These are phyloP conservation scores for Imleria badia DNA, from an alignment of 768 basidiomycete genomes.

Conservation along the genomic window DNA sequence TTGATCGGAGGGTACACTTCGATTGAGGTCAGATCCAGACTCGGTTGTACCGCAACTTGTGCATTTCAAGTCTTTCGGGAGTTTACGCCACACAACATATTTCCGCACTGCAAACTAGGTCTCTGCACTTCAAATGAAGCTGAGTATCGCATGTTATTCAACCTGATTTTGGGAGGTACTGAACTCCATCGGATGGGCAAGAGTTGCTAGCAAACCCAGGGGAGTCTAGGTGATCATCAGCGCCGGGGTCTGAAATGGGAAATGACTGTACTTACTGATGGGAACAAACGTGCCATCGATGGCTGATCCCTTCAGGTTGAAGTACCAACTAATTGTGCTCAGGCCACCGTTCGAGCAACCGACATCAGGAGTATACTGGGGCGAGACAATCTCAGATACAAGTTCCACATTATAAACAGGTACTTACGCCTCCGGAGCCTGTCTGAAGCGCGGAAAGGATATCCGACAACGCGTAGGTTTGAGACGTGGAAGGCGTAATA, in stretches of 20 bases:
- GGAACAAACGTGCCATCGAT: constrained; percentile 64
- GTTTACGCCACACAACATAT: neutral
- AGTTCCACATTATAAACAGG: neutral
- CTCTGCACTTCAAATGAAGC: neutral
- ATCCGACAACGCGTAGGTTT: constrained; percentile 56
- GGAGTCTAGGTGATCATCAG: constrained; percentile 40
- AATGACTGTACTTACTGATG: constrained; percentile 45
- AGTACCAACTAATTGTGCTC: constrained; percentile 58
- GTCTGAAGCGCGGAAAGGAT: constrained; percentile 54
- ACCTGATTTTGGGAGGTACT: constrained; percentile 54
- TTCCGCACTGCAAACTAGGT: neutral
- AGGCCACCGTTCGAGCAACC: constrained; percentile 42
- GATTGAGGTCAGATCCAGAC: neutral
- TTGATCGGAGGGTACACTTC: constrained; percentile 44
- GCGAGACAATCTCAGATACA: neutral
- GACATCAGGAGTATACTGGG: constrained; percentile 49
- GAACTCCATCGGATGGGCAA: constrained; percentile 58
- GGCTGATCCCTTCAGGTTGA: constrained; percentile 62
- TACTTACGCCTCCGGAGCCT: constrained; percentile 48
- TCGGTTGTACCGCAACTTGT: too few relatives aligned
- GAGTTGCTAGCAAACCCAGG: constrained; percentile 41
- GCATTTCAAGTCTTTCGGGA: neutral
- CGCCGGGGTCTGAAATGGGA: neutral
- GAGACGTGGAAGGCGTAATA: constrained; percentile 62
- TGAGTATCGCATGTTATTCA: neutral